Base-by-base conservation (phyloP, 2,329 filamentous ascomycete genomes). In the Elsinoe perseae region DNA sequence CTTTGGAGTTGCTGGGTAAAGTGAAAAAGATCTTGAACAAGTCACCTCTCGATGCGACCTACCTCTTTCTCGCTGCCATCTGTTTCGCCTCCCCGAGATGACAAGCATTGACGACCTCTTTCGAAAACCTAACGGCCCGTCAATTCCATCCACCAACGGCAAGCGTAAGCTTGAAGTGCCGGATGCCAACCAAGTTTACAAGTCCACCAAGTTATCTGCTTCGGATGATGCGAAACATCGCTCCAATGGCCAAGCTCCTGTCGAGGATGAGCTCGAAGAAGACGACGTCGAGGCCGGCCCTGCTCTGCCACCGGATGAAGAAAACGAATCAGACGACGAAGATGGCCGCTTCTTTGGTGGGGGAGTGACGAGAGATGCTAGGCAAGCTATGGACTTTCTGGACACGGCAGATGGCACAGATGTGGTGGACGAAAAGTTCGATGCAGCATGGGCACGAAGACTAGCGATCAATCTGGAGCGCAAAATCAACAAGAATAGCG, bases 311-410 rank as follows among this genome's bases (percentile, higher is more conserved):
- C 59, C 57, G 6, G 59, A 61, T 10, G 68, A 68, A 6, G 76
- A 75, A 79, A 76, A 77, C 40, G 72, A 75, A 69, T 74, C 71
- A 10, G 87, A 92, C 62, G 91, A 95, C 64, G 89, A 95, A 54
- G 93, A 95, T 61, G 93, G 92, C 1, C 85, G 93, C 9, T 98
- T 98, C 75, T 98, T 96, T 64, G 93, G 92, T 42, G 88, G 90
- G 55, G 93, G 93, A 30, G 86, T 98, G 64, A 89, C 86, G 23
- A 80, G 84, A 57, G 80, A 89, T 62, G 89, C 95, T 62, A 85
- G 84, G 2, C 82, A 90, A 63, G 88, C 93, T 18, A 79, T 98
- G 65, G 87, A 97, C 71, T 97, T 86, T 67, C 82, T 98, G 60
- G 89, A 96, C 60, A 76, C 80, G 57, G 78, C 82, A 62, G 74